phyloP scores from a whole-genome alignment of 768 basidiomycete genomes.

The Boletus rubropictus region DNA sequence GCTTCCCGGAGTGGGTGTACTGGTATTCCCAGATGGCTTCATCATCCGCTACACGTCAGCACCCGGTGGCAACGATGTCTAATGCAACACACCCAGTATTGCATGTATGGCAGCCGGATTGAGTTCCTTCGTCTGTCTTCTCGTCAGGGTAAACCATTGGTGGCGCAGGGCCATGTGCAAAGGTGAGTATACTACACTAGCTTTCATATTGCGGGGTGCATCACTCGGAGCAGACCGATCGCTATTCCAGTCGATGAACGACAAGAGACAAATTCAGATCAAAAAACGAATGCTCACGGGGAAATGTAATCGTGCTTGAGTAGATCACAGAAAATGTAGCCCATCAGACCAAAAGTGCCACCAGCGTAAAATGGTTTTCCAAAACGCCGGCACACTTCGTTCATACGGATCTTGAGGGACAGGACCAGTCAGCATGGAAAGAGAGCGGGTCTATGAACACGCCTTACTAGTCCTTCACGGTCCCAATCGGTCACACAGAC shows the following conservation, averaged over 20 bases:
- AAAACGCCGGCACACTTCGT: slow-evolving; percentile 69
- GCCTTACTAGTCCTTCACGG: slow-evolving; percentile 61
- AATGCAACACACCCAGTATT: slow-evolving; percentile 53
- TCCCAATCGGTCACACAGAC: slow-evolving; percentile 84
- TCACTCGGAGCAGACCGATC: slow-evolving; percentile 60
- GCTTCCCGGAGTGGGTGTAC: slow-evolving; percentile 43
- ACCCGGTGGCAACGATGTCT: neutral
- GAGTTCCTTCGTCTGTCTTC: slow-evolving; percentile 76
- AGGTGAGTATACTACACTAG: slow-evolving; percentile 59
- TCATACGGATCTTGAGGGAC: slow-evolving; percentile 59
- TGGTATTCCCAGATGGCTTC: slow-evolving; percentile 85
- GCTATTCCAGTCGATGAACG: slow-evolving; percentile 31
- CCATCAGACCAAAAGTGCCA: slow-evolving; percentile 82
- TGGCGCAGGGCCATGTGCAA: slow-evolving; percentile 58
- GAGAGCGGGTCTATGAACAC: neutral
- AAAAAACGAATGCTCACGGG: slow-evolving; percentile 50
- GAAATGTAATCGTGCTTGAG: slow-evolving; percentile 80
- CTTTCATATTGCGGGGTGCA: slow-evolving; percentile 52
- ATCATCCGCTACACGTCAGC: slow-evolving; percentile 13
- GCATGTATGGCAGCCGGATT: slow-evolving; percentile 69
- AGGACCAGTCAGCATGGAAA: slow-evolving; percentile 4
- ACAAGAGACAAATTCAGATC: slow-evolving; percentile 9
- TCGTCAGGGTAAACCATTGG: slow-evolving; percentile 64
- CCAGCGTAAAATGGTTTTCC: slow-evolving; percentile 87
- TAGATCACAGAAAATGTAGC: slow-evolving; percentile 94